Evolutionary conservation across 306 rosid species (phyloP).

Genomic region (Trifolium subterraneum): DNA sequence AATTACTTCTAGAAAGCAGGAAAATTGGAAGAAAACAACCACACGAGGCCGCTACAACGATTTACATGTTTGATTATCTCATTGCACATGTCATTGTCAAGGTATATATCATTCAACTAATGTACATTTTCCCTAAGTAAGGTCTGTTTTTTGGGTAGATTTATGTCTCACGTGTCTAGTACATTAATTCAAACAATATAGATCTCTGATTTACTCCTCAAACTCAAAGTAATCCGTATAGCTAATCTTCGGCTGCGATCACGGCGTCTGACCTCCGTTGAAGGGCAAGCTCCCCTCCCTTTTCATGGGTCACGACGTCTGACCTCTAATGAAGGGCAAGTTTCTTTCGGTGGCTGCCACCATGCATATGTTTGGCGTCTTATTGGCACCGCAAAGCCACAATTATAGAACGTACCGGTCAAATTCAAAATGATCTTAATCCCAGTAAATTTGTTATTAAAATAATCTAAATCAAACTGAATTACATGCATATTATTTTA

Average conservation of each 20-base stretch:
- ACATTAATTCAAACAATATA: background rate
- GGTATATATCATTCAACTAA: background rate
- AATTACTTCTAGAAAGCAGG: conserved; percentile 42
- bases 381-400: background rate
- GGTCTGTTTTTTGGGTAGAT: background rate
- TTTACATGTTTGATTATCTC: background rate
- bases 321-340: too few relatives aligned
- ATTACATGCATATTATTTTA: too few relatives aligned
- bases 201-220: background rate
- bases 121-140: background rate
- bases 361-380: too few relatives aligned
- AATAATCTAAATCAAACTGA: too few relatives aligned
- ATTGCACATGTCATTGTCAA: background rate
- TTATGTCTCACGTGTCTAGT: background rate
- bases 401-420: too few relatives aligned
- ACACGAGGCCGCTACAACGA: background rate
- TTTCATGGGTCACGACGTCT: too few relatives aligned
- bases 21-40: background rate
- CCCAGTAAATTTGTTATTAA: too few relatives aligned
- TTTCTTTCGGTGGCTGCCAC: background rate
- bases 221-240: too few relatives aligned
- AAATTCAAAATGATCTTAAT: background rate
- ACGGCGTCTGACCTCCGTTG: too few relatives aligned
- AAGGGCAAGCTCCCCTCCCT: background rate
- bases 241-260: too few relatives aligned